These are phyloP conservation scores for Gentiana straminea DNA, from an alignment of 257 asterid species.

Conservation along the genomic window DNA sequence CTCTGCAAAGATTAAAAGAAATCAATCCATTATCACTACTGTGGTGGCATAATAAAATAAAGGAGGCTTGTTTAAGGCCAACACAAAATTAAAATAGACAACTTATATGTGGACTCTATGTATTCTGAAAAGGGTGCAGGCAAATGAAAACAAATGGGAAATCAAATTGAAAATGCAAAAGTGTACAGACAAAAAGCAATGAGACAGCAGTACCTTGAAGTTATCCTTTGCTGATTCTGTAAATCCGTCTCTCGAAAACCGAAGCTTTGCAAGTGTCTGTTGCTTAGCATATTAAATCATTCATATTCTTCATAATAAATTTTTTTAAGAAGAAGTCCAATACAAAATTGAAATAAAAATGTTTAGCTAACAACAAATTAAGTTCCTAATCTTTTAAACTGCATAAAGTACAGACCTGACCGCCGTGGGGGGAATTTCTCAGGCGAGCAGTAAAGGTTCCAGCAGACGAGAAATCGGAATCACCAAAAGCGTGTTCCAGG, in stretches of 20 bases:
- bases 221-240: constrained; percentile 56
- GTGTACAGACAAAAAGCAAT: neutral
- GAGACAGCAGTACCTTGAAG: constrained; percentile 41
- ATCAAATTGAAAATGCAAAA: constrained; percentile 2
- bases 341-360: too few species aligned
- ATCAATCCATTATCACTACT: constrained; percentile 1
- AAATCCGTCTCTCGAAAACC: constrained; percentile 71
- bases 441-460: constrained; percentile 91
- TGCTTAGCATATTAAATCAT: neutral
- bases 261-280: constrained; percentile 94
- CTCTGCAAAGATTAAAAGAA: constrained; percentile 35
- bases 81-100: too few species aligned
- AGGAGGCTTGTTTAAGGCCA: too few species aligned
- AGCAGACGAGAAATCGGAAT: constrained; percentile 72
- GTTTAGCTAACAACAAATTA: neutral
- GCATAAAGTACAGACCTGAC: constrained; percentile 41
- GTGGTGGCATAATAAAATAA: neutral
- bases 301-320: neutral
- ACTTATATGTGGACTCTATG: too few species aligned
- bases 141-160: neutral
- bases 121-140: too few species aligned
- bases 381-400: too few species aligned
- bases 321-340: neutral
- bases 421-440: constrained; percentile 64
- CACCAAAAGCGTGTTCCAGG: constrained; percentile 89